Evolutionary conservation across 176 grass and related monocot species (phyloP).

Genomic region (Eremochloa ophiuroides): DNA sequence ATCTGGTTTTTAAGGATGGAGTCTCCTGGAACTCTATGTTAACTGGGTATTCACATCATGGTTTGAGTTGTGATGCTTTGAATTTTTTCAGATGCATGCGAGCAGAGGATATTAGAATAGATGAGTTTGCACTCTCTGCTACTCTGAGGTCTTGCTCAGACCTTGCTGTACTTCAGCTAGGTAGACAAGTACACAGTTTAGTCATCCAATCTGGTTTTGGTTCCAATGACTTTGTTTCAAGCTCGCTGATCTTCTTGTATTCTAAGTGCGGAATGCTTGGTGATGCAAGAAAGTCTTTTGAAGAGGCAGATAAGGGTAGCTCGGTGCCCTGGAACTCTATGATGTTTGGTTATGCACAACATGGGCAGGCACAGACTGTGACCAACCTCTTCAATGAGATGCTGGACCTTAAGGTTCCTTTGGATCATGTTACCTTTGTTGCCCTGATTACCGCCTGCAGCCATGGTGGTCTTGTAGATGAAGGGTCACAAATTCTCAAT

Average conservation of each 20-base stretch:
- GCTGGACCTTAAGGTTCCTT: conserved; percentile 32
- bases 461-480: conserved; percentile 50
- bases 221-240: conserved; percentile 58
- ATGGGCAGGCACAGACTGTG: conserved; percentile 40
- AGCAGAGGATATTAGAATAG: conserved; percentile 18
- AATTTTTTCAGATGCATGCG: conserved; percentile 51
- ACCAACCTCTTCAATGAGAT: conserved; percentile 40
- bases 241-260: conserved; percentile 66
- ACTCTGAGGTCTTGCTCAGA: conserved; percentile 55
- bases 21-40: conserved; percentile 69
- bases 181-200: conserved; percentile 55
- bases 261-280: conserved; percentile 57
- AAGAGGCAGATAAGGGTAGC: conserved; percentile 47
- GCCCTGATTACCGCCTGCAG: conserved; percentile 57
- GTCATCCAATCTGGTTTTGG: conserved; percentile 40
- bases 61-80: conserved; percentile 37
- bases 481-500: conserved; percentile 51
- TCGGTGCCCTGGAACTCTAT: conserved; percentile 69
- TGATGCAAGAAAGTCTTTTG: conserved; percentile 46
- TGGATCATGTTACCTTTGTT: conserved; percentile 68
- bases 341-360: conserved; percentile 66
- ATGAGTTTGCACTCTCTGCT: conserved; percentile 59
- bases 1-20: conserved; percentile 35
- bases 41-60: conserved; percentile 59
- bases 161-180: conserved; percentile 51